These are phyloP conservation scores for Globisporangium middletonii DNA, from an alignment of 352 stramenopile species.

Conservation along the genomic window DNA sequence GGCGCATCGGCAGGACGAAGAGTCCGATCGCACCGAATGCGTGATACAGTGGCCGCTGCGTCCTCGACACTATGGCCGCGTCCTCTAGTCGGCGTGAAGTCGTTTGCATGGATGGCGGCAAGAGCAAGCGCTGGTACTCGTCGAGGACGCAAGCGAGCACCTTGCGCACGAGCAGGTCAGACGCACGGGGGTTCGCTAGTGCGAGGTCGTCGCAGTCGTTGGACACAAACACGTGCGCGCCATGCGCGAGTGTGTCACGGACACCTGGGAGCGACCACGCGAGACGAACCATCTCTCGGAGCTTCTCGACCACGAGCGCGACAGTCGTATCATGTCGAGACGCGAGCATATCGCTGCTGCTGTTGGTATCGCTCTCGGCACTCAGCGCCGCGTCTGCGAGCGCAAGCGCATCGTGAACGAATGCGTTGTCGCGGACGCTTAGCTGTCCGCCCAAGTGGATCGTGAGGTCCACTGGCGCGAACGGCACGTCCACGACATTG, in stretches of 20 bases:
- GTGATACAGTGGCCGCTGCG: conserved; percentile 23
- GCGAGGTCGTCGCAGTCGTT: conserved; percentile 25
- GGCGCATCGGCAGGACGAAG: conserved; percentile 32
- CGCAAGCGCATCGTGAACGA: conserved; percentile 23
- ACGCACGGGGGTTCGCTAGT: conserved; percentile 10
- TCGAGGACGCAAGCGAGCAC: conserved; percentile 25
- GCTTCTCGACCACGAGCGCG: conserved; percentile 19
- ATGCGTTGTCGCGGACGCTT: conserved; percentile 21
- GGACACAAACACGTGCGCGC: conserved; percentile 39
- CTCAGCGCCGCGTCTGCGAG: conserved; percentile 13
- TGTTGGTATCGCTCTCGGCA: background rate
- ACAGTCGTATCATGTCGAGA: background rate
- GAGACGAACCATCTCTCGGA: conserved; percentile 49
- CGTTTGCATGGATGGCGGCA: conserved; percentile 42
- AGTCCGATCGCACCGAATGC: conserved; percentile 39
- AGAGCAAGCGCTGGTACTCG: conserved; percentile 42
- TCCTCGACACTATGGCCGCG: conserved; percentile 1
- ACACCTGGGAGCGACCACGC: conserved; percentile 51
- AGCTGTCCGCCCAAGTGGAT: conserved; percentile 52
- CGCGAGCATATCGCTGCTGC: background rate
- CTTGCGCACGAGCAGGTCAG: conserved; percentile 17
- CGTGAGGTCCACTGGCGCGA: conserved; percentile 33
- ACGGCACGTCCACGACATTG: conserved; percentile 25
- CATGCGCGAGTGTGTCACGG: conserved; percentile 34
- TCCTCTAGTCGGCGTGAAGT: background rate